Evolutionary conservation across 148 eudicot species (phyloP).

Genomic region (Rhododendron griersonianum): DNA sequence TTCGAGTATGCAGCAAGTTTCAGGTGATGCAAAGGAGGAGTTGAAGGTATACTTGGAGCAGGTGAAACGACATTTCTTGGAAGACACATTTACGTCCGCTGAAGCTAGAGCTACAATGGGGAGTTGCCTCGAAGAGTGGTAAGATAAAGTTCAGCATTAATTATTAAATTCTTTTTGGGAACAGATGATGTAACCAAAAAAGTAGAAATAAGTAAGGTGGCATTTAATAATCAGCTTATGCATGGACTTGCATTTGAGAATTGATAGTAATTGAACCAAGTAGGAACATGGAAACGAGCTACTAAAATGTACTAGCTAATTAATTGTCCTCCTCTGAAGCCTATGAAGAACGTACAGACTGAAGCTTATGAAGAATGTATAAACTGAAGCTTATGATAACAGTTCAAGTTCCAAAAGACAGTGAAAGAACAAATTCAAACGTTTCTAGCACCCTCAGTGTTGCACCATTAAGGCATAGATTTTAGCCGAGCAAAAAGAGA

Average conservation of each 20-base stretch:
- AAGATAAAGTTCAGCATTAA: neutral
- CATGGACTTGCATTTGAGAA: neutral
- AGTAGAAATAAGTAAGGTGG: neutral
- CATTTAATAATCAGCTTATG: no score
- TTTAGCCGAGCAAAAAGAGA: no score
- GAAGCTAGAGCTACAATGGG: conserved; percentile 46
- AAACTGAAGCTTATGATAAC: neutral
- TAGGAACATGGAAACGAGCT: neutral
- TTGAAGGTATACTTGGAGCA: conserved; percentile 46
- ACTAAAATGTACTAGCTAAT: neutral
- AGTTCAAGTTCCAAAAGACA: neutral
- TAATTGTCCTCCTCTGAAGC: neutral
- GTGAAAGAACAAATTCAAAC: neutral
- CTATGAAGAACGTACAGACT: neutral
- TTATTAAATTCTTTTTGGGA: neutral
- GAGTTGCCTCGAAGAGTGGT: conserved; percentile 64
- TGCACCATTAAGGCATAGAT: neutral
- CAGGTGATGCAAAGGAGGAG: conserved; percentile 43
- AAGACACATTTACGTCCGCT: conserved; percentile 52
- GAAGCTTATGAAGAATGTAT: neutral
- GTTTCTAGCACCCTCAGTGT: neutral
- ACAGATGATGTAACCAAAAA: neutral
- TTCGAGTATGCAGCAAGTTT: conserved; percentile 51
- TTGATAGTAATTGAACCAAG: neutral
- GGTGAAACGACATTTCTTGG: conserved; percentile 43